Base-by-base conservation (phyloP, 2,329 filamentous ascomycete species). In the Diaporthe helianthi region DNA sequence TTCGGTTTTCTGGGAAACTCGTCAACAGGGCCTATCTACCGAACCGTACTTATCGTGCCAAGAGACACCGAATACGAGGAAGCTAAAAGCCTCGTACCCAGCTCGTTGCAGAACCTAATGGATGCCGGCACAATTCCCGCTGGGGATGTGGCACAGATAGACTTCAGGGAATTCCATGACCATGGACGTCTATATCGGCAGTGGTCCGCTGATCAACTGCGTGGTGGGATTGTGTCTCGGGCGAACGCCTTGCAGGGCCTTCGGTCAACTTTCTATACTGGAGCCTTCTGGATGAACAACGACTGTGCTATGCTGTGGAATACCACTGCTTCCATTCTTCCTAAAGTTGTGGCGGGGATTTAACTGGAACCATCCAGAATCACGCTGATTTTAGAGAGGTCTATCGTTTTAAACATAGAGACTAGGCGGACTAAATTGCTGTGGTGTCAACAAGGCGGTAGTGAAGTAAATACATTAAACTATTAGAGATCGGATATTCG, bases 31-130 rank as follows among this genome's bases (percentile, higher is more conserved):
- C 54, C 54, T 19, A 46, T 60, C 2, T 46, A 60, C 5, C 9
- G 54, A 4, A 60, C 54, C n/a, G 54, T 60, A 15, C 54, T 60
- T 60, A 19, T 60, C 2, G 54, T 60, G 15, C 36, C 54, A 29
- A 60, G 24, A 31, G 38, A 22, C 12, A 60, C 24, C 17, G 38
- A 46, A 15, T 44, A 44, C 17, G 54, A 60, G 38, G 24, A 44
- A 44, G 54, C 54, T 8, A n/a, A 60, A 22, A 15, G 17, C 17
- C 36, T 60, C 10, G 54, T 60, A 1, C 54, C 22, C 54, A 46
- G 36, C 36, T 60, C 54, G n/a, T 22, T 60, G 54, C 54, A 60
- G 54, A 60, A 60, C 54, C 38, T 60, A 9, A 60, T 60, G 9
- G 24, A 60, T 29, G 54, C 54, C 22, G 36, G 36, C 12, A 60